Evolutionary conservation across 805 yeast species (phyloP).

Genomic region (Candida railenensis): DNA sequence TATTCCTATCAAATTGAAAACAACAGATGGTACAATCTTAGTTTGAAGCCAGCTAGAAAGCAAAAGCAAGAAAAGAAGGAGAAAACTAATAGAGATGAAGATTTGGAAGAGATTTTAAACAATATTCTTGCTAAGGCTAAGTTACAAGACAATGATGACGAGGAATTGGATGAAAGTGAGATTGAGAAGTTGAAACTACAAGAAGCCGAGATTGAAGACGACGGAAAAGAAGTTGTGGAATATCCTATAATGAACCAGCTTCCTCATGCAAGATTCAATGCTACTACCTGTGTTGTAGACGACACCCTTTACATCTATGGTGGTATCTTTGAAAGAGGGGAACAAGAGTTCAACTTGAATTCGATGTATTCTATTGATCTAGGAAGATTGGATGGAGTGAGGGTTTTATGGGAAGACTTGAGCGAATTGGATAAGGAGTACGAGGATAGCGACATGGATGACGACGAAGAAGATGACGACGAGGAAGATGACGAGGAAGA

Average conservation of each 20-base stretch:
- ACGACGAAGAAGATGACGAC: constrained; percentile 48
- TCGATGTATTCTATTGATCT: constrained; percentile 84
- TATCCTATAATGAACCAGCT: constrained; percentile 58
- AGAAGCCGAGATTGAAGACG: constrained; percentile 42
- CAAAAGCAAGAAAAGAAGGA: constrained; percentile 46
- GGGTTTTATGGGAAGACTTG: constrained; percentile 87
- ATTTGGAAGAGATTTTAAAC: constrained; percentile 78
- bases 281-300: constrained; percentile 79
- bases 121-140: constrained; percentile 73
- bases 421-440: constrained; percentile 51
- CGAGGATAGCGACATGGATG: constrained; percentile 65
- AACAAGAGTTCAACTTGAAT: constrained; percentile 79
- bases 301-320: constrained; percentile 84
- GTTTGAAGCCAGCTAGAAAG: constrained; percentile 61
- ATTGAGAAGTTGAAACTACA: constrained; percentile 33
- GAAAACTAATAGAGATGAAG: constrained; percentile 61
- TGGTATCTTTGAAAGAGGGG: constrained; percentile 88
- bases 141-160: constrained; percentile 57
- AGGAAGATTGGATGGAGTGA: constrained; percentile 83
- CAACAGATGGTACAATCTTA: constrained; percentile 83
- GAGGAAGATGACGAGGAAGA: constrained; percentile 70
- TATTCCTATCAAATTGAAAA: constrained; percentile 80
- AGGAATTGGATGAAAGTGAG: constrained; percentile 30
- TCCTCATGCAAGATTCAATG: constrained; percentile 89
- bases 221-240: constrained; percentile 38